Evolutionary conservation across 768 basidiomycete genomes (phyloP), one percentile per base, ranked within the genome.

Genomic region (Mycena rebaudengoi): DNA sequence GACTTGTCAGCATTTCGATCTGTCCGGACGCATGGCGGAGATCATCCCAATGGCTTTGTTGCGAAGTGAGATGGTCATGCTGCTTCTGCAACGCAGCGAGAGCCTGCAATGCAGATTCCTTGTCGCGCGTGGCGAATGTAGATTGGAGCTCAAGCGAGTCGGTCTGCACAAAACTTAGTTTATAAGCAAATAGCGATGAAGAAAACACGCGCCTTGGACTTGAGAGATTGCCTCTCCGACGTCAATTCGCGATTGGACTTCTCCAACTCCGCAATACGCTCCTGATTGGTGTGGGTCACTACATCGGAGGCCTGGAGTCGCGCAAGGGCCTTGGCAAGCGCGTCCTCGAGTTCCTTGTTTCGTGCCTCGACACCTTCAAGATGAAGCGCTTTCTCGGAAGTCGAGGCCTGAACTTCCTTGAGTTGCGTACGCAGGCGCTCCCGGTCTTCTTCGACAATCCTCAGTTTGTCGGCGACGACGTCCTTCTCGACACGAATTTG

Each of bases 401-500:
- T 76, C 20, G 77, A 70, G 3, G 76, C 70, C 65, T 91, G 85
- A 39, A 86, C 52, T 56, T 86, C 86, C 62, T 88, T 87, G 20
- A 88, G 71, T 64, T 89, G 86, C 3, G 71, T 66, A 40, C 84
- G 84, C 43, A 92, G 73, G 5, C 77, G 76, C 21, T 94, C 90
- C 21, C 91, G 86, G 54, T 94, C 92, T 28, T 73, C 79, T 72
- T 94, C 92, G 0, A 80, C 80, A 23, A 79, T 79, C 23, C 74
- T 77, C 29, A 92, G 76, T 65, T 91, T 90, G 65, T 93, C 91
- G 21, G 70, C 76, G 45, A 93, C 73, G 35, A 86, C 78, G 49
- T 94, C 93, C 76, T 94, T 95, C 80, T 95, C 93, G 14, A 91
- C 91, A 16, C 91, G 87, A 6, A 91, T 84, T 71, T 91, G 89